Evolutionary conservation across 805 yeast genomes (phyloP), one percentile per base, ranked within the genome.

Genomic region (Schwanniomyces polymorphus): DNA sequence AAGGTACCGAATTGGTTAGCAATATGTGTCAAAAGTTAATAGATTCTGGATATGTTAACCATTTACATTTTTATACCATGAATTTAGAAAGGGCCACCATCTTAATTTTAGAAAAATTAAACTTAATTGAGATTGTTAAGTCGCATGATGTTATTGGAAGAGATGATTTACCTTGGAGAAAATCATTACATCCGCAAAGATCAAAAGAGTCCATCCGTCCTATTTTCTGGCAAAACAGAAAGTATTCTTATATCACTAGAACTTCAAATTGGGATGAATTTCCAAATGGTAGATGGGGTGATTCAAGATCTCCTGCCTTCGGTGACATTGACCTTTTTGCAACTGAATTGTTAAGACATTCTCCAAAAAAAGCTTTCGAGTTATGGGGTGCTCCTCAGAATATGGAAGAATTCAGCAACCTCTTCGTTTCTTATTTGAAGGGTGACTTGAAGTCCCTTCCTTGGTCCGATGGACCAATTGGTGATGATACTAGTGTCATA

Each of bases 211-310:
- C 85, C 27, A 91, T 92, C 43, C 82, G 97, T 61, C 98, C 98
- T 14, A 92, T 92, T 52, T 92, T 92, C 68, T 92, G 98, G 98
- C 87, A 89, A 64, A 87, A 90, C 66, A 82, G 97, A 73, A 91
- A 91, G 59, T 87, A 86, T 66, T 84, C 96, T 12, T 92, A 92
- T 64, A 83, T 90, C 51, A 80, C 90, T 41, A 80, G 98, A 66
- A 92, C 97, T 7, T 82, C 94, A 23, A 85, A 86, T 47, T 94
- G 99, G 91, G 99, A 94, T 70, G 99, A 94, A 67, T 94, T 92
- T 62, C 99, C 99, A 43, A 94, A 92, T 67, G 99, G 99, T 50
- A 79, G 99, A 72, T 94, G 97, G 91, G 99, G 99, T 59, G 97
- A 94, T 65, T 88, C 97, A 3, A 78, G 96, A 49, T 94, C 98